Evolutionary conservation across 2,329 filamentous ascomycete genomes (phyloP).

Genomic region (Alternaria sp.): DNA sequence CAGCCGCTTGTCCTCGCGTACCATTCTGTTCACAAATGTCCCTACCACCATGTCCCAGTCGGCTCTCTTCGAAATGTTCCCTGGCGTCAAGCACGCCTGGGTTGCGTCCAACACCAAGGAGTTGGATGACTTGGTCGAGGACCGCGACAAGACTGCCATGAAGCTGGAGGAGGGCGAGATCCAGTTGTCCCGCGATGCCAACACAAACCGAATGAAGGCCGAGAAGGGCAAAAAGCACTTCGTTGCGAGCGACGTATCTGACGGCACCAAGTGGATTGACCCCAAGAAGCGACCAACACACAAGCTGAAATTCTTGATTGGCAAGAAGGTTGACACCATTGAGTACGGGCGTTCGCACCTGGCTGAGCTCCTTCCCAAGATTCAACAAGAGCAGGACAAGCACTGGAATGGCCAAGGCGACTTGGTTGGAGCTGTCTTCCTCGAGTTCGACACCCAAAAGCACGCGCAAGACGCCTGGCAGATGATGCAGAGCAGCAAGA

Average conservation of each 20-base stretch:
- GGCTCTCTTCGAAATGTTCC: slow-evolving; percentile 52
- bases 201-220: slow-evolving; percentile 73
- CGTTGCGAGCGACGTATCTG: slow-evolving; percentile 51
- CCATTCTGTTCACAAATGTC: slow-evolving; percentile 59
- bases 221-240: slow-evolving; percentile 60
- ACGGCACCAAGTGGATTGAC: slow-evolving; percentile 54
- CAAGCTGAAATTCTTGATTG: slow-evolving; percentile 53
- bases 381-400: slow-evolving; percentile 71
- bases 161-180: slow-evolving; percentile 58
- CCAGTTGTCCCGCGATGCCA: slow-evolving; percentile 61
- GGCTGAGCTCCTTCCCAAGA: slow-evolving; percentile 74
- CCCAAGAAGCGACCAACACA: slow-evolving; percentile 54
- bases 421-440: slow-evolving; percentile 80
- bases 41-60: slow-evolving; percentile 53
- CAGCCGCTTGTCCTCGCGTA: slow-evolving; percentile 57
- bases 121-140: slow-evolving; percentile 55
- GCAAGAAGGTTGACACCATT: slow-evolving; percentile 73
- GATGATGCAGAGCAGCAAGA: slow-evolving; percentile 57
- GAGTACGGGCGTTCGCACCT: slow-evolving; percentile 82
- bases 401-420: slow-evolving; percentile 73
- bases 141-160: slow-evolving; percentile 54
- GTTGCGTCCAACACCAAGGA: slow-evolving; percentile 57
- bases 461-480: slow-evolving; percentile 88
- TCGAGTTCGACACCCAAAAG: slow-evolving; percentile 84
- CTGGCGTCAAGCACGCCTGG: slow-evolving; percentile 56